A percentile compares a stretch with the other conserved stretches of the same genome.
Evolutionary conservation across 345 rosid genomes (phyloP).

Genomic region (Eucalyptus cloeziana): DNA sequence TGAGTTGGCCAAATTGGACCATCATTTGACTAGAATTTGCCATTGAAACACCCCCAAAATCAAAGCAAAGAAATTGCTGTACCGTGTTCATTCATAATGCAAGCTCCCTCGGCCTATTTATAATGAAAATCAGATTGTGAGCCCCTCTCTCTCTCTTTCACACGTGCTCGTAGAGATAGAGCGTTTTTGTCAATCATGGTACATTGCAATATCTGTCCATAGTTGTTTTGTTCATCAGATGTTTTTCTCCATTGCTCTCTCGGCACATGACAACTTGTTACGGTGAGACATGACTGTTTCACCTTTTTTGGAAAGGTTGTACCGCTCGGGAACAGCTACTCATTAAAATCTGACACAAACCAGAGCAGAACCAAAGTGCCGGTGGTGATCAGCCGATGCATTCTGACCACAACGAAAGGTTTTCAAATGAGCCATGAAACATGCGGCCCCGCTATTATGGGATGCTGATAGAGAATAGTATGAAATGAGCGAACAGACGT

Average conservation of each 20-base stretch:
- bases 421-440: neutral
- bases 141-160: neutral
- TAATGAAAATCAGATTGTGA: neutral
- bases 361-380: neutral
- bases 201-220: neutral
- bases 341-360: neutral
- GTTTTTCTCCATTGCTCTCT: neutral
- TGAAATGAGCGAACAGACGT: neutral
- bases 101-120: neutral
- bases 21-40: neutral
- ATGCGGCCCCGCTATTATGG: neutral
- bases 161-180: neutral
- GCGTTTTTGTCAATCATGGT: neutral
- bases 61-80: neutral
- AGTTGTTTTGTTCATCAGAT: neutral
- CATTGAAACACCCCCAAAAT: neutral
- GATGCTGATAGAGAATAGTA: neutral
- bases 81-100: neutral
- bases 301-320: neutral
- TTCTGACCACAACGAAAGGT: neutral
- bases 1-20: neutral
- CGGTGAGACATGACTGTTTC: neutral
- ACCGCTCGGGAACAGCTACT: neutral
- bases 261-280: neutral
- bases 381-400: neutral